Evolutionary conservation across 169 alveolate species (phyloP).

Genomic region (Theileria annulata): DNA sequence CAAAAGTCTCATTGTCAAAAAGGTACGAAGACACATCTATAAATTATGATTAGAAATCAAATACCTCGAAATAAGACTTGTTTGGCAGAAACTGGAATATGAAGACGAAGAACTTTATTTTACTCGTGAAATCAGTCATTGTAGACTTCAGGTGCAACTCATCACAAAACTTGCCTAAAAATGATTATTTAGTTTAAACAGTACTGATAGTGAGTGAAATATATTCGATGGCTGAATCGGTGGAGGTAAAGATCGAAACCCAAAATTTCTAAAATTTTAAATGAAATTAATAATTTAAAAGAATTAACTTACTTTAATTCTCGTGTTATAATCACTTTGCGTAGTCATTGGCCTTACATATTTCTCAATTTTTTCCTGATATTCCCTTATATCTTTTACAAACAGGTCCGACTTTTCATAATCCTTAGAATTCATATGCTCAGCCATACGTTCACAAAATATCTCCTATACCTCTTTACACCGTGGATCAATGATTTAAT

Average conservation of each 20-base stretch:
- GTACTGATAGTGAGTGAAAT: slow-evolving; percentile 2
- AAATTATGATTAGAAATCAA: neutral
- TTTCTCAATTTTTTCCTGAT: slow-evolving; percentile 12
- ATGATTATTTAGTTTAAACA: neutral
- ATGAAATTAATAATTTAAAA: too few species aligned
- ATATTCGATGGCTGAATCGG: slow-evolving; percentile 6
- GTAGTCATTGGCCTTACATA: slow-evolving; percentile 11
- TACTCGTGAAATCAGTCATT: neutral
- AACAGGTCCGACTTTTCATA: slow-evolving; percentile 7
- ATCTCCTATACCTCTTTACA: slow-evolving; percentile 3
- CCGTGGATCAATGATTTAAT: neutral
- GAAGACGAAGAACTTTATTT: slow-evolving; percentile 32
- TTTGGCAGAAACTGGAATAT: slow-evolving; percentile 34
- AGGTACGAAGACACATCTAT: slow-evolving; percentile 6
- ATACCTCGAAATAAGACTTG: slow-evolving; percentile 35
- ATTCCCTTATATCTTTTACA: neutral
- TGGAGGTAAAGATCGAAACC: neutral
- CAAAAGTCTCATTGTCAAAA: slow-evolving; percentile 31
- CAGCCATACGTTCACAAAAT: neutral
- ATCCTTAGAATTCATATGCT: neutral
- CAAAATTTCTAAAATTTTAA: slow-evolving; percentile 19
- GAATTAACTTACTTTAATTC: neutral
- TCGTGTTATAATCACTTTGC: neutral
- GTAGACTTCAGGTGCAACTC: neutral
- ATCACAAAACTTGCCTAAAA: neutral